Base-by-base conservation (phyloP, 2,329 filamentous ascomycete species). In the Verticillium nonalfalfae region DNA sequence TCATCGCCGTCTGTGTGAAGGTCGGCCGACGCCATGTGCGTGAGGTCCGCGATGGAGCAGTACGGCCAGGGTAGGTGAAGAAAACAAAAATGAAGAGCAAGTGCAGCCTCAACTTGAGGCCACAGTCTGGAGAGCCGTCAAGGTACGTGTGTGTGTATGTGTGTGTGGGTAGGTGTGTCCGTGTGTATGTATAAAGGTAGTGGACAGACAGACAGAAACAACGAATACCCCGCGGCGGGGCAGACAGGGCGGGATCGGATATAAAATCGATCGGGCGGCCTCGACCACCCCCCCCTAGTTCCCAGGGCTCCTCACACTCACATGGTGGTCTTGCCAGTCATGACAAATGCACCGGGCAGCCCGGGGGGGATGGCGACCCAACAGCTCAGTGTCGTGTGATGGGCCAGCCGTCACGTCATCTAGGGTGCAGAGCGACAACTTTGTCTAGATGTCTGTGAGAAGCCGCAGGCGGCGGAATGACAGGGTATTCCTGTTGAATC, bases 1-100 rank as follows among this genome's bases (percentile, higher is more conserved):
- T 96, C 91, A 39, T 84, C 79, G 65, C 68, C 68, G 70, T 71
- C 71, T 69, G 68, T 66, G 55, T 70, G 63, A 56, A 73, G 61
- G 45, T 50, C 45, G 45, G n/a, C 18, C 7, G 45, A 50, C n/a
- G 45, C 18, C 45, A 50, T 50, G 26, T n/a, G 5, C 21, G 45
- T 21, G 18, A 26, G 7, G 45, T 50, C 4, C 21, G 4, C n/a
- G 45, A 10, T n/a, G 11, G 26, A 26, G 26, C 26, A 4, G 26
- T 26, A 26, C 3, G 4, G 26, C 14, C 36, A 38, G 14, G 36
- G 15, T 10, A 45, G 7, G 26, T 26, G 26, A 15, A 21, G n/a
- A 45, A n/a, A n/a, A 10, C 15, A 45, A 2, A 9, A 50, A 18
- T 4, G 10, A 50, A 50, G 3, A 10, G 18, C 11, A 7, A 10